A percentile compares a stretch with the other conserved stretches of the same genome.
Evolutionary conservation across 495 filamentous ascomycete species (phyloP).

Genomic region (Penicillium odoratum): DNA sequence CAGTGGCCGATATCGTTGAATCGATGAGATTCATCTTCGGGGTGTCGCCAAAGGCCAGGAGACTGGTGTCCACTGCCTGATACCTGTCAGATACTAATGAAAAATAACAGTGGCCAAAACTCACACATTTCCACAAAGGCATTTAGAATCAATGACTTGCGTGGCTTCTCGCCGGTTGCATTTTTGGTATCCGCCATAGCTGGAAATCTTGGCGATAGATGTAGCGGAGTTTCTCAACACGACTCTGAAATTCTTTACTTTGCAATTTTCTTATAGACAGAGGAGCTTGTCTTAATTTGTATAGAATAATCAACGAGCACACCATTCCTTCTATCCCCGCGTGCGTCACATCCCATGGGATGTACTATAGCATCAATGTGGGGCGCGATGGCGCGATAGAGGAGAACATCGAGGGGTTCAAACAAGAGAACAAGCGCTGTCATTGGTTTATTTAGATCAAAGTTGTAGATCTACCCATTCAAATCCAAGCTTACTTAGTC

Average conservation of each 20-base stretch:
- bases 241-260: neutral
- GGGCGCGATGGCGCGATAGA: constrained; percentile 42
- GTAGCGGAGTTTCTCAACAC: no score
- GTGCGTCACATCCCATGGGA: constrained; percentile 11
- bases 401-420: constrained; percentile 9
- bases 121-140: constrained; percentile 59
- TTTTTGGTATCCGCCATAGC: constrained; percentile 3
- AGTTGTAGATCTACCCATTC: neutral
- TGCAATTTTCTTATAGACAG: neutral
- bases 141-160: constrained; percentile 58
- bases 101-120: neutral
- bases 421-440: neutral
- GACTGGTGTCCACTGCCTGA: constrained; percentile 54
- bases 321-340: constrained; percentile 13
- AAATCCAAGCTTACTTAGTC: neutral
- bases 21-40: constrained; percentile 50
- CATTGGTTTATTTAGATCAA: constrained; percentile 9
- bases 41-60: constrained; percentile 55
- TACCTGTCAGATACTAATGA: no score
- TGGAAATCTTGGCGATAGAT: neutral
- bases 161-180: constrained; percentile 15
- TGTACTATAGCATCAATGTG: constrained; percentile 41
- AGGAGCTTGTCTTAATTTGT: constrained; percentile 7
- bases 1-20: constrained; percentile 57
- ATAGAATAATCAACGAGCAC: constrained; percentile 16